Base-by-base conservation (phyloP, 495 filamentous ascomycete genomes). In the Penicillium coprophilum region DNA sequence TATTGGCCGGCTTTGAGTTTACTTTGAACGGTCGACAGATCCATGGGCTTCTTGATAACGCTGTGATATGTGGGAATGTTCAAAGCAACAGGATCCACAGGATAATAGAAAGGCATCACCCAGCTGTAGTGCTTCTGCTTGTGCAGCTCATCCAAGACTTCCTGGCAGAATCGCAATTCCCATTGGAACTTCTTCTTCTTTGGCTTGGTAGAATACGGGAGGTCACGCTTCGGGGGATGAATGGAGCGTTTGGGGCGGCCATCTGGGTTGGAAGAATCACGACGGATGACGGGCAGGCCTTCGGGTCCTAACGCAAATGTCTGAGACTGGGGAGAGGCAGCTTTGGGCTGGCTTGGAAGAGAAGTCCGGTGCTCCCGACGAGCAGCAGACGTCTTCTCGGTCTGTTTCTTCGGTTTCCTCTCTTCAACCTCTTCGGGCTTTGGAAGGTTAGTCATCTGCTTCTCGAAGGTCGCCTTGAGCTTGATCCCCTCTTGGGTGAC, bases 41-140 rank as follows among this genome's bases (percentile, higher is more conserved):
- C 94, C 94, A 97, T 98, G 2, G 94, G 94, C 64, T 91, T 89
- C 76, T 95, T 97, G 72, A 98, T 89, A 60, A 97, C 74, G 61
- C 87, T 91, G 69, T 92, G 91, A 66, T 98, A 98, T 17, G 87
- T 83, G 1, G 94, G 94, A 55, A 98, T 97, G 71, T 95, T 92
- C 55, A 96, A 74, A 5, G 92, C 93, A 21, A 97, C 92, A 0
- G 95, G 93, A 62, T 98, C 94, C 15, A 98, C 94, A 0, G 93
- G 89, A 5, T 73, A 69, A 61, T 88, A 75, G 73, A 98, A 98
- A 38, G 88, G 84, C 30, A 75, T 76, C 6, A 88, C 85, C 61
- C 85, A 77, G 2, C 65, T 60, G 27, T 73, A 76, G 64, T 96
- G 82, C 66, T 90, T 91, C 0, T 82, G 69, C 66, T 92, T 93